Evolutionary conservation across 768 basidiomycete species (phyloP), one percentile per base, ranked within the genome.

Genomic region (Boletus reticulatus): DNA sequence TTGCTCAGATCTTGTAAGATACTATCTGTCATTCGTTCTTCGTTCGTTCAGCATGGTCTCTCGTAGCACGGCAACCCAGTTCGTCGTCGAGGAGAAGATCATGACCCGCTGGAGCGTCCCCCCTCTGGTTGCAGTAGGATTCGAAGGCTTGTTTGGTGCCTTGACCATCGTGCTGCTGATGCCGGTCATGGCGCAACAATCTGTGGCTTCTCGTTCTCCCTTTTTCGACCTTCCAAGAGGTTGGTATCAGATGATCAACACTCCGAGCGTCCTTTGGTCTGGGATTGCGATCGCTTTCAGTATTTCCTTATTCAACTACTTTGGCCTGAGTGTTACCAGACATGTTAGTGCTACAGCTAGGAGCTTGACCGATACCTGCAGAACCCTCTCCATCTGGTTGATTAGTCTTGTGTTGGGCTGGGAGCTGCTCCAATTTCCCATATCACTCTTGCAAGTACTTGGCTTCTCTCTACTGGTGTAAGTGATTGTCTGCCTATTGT

Each of bases 11-110:
- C 60, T 98, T 98, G 91, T 93, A 69, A 79, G 88, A 39, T 53
- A 38, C 29, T 37, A 32, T 42, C 9, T 7, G 3, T 29, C n/a
- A 27, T 45, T 12, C 11, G 4, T 29, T 43, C 39, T 22, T 50
- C 27, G 3, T 48, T 47, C 44, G 13, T 36, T 55, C 4, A 60
- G 1, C 10, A 22, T 57, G 37, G 38, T 55, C n/a, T 38, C 56
- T 58, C 60, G 44, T 55, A 94, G 92, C 76, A 90, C 92, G 29
- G 94, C 94, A 52, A 84, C 85, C 11, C 94, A 95, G 69, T 95
- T 95, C 67, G 95, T 98, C 43, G 81, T 97, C 16, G 97, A 98
- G 79, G 96, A 98, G 75, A 95, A 91, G 77, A 94, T 98, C 63
- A 87, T 98, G 88, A 77, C 84, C 66, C 83, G 81, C 47, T 95